Base-by-base conservation (phyloP, 2,329 filamentous ascomycete species). In the Cryoendolithus antarcticus region DNA sequence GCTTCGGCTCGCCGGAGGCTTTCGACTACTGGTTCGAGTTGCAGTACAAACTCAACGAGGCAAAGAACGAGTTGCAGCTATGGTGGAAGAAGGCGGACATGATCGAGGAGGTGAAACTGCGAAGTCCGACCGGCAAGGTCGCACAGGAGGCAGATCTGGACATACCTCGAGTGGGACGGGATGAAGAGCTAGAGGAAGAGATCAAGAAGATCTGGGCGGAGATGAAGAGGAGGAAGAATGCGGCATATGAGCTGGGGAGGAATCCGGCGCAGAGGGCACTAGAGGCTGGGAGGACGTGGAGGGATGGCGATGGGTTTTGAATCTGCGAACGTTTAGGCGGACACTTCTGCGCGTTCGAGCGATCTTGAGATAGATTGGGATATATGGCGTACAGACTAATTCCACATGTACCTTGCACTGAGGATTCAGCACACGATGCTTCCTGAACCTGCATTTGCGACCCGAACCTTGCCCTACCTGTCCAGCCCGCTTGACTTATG, bases 231-330 rank as follows among this genome's bases (percentile, higher is more conserved):
- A 48, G 64, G 34, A 63, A 62, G 39, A 42, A 57, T 6, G 61
- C 63, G 41, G 74, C 74, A 2, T 53, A 69, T 6, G 52, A 66
- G 38, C 62, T 67, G 39, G 74, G 74, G 0, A 62, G 62, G 30
- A 63, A 75, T 50, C 69, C 72, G 0, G 58, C 50, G 44, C 60
- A 66, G 38, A 58, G 74, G 41, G 74, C 74, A 1, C 41, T 58
- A 45, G 72, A 75, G 48, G 63, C 62, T 6, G 71, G 72, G 29
- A 63, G 72, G 38, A 56, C 59, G 33, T 76, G 71, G 72, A 66
- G 65, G 30, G 68, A 71, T 32, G 72, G 69, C 1, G 70, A 74
- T 53, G 70, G 69, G 2, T 75, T 40, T 10, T 40, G 34, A 40
- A 21, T 27, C 9, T 13, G 15, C 33, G 30, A 32, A 32, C 4